phyloP scores from a whole-genome alignment of 2,329 filamentous ascomycete species.

The Aotearoamyces nothofagi region DNA sequence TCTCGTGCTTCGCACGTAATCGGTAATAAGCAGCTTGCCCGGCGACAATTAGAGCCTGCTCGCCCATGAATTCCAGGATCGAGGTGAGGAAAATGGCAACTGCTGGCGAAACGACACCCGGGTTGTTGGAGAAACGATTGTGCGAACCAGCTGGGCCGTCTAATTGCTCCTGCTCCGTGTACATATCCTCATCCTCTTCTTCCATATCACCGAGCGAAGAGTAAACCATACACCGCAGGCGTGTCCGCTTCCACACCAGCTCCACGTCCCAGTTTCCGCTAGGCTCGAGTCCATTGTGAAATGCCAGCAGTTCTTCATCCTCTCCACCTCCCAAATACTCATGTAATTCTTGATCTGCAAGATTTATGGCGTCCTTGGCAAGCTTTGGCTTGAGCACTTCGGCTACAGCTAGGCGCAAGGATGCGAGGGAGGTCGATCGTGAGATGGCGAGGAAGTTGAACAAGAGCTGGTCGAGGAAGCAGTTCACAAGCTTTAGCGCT shows the following conservation, averaged over 20 bases:
- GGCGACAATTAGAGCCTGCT: slow-evolving; percentile 77
- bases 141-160: slow-evolving; percentile 39
- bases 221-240: slow-evolving; percentile 94
- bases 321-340: slow-evolving; percentile 74
- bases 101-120: slow-evolving; percentile 67
- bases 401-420: slow-evolving; percentile 66
- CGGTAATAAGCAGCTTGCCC: slow-evolving; percentile 70
- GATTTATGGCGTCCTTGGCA: slow-evolving; percentile 68
- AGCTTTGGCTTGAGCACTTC: slow-evolving; percentile 84
- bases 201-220: slow-evolving; percentile 93
- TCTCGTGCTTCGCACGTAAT: slow-evolving; percentile 40
- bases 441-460: slow-evolving; percentile 78
- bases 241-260: slow-evolving; percentile 82
- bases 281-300: slow-evolving; percentile 33
- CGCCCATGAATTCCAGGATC: slow-evolving; percentile 84
- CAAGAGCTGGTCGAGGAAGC: slow-evolving; percentile 83
- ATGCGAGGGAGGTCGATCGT: slow-evolving; percentile 59
- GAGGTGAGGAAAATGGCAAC: slow-evolving; percentile 94
- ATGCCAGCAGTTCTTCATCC: slow-evolving; percentile 51
- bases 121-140: slow-evolving; percentile 34
- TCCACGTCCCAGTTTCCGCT: slow-evolving; percentile 72
- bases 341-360: slow-evolving; percentile 72
- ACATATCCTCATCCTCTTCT: slow-evolving; percentile 89
- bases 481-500: slow-evolving; percentile 34
- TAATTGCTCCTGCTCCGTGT: slow-evolving; percentile 67